These are phyloP conservation scores for Daldinia eschscholtzii DNA, from an alignment of 2,329 filamentous ascomycete genomes.

Conservation along the genomic window DNA sequence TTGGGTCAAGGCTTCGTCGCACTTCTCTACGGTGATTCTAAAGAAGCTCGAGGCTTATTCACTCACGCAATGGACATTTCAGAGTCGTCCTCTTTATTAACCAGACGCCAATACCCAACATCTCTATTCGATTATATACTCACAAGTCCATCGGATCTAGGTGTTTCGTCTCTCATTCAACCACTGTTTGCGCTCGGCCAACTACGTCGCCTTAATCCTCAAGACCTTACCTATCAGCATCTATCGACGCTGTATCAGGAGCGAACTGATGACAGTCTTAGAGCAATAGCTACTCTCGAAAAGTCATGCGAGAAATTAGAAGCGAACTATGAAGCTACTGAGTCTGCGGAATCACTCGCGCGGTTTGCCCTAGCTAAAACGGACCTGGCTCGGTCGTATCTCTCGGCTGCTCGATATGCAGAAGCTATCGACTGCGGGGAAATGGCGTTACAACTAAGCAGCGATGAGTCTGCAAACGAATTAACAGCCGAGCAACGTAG, in stretches of 20 bases:
- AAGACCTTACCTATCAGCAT: slow-evolving; percentile 80
- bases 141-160: slow-evolving; percentile 64
- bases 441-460: slow-evolving; percentile 81
- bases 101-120: slow-evolving; percentile 82
- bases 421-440: slow-evolving; percentile 84
- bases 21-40: slow-evolving; percentile 77
- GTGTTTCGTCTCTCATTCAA: slow-evolving; percentile 77
- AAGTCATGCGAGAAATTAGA: slow-evolving; percentile 78
- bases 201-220: slow-evolving; percentile 76
- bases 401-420: slow-evolving; percentile 75
- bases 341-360: slow-evolving; percentile 79
- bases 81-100: slow-evolving; percentile 78
- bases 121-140: slow-evolving; percentile 87
- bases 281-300: slow-evolving; percentile 74
- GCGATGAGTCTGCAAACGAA: slow-evolving; percentile 76
- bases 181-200: slow-evolving; percentile 92
- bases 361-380: slow-evolving; percentile 86
- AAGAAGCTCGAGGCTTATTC: slow-evolving; percentile 86
- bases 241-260: slow-evolving; percentile 86
- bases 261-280: slow-evolving; percentile 75
- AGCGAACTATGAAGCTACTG: slow-evolving; percentile 84
- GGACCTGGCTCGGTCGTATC: slow-evolving; percentile 86
- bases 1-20: slow-evolving; percentile 91
- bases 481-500: slow-evolving; percentile 73
- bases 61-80: slow-evolving; percentile 95